Base-by-base conservation (phyloP, 1,284 basidiomycete genomes). In the Pseudozyma tsukubaensis region DNA sequence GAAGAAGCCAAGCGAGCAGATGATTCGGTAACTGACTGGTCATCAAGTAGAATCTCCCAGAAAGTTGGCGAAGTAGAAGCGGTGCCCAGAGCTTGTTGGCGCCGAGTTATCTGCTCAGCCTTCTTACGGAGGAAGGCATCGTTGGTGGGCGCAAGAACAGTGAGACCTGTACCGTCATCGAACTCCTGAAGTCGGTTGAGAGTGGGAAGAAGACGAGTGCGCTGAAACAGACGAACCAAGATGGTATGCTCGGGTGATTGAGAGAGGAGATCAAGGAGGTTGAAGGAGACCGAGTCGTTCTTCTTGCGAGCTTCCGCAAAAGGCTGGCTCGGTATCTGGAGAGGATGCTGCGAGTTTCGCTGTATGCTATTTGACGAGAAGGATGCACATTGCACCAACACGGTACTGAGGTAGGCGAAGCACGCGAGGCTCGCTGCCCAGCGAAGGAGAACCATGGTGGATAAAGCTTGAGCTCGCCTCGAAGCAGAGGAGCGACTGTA, bases 131-230 rank as follows among this genome's bases (percentile, higher is more conserved):
- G 45, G 37, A 83, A 77, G 7, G 82, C 82, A 9, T 77, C 73
- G 85, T 99, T 94, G 16, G 93, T 97, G 0, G 97, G 97, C 0
- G 97, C 97, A 79, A 97, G 97, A 53, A 99, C 85, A 14, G 96
- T 97, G 80, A 89, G 89, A 40, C 88, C 90, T 56, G 92, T 90
- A 10, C 75, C 61, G 19, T 77, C 73, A 36, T 75, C 75, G 24
- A 82, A 72, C 32, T 80, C 73, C 45, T 83, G 78, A 62, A 99
- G 89, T 71, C 88, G 89, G 83, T 96, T 97, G 72, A 99, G 88
- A 10, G 93, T 93, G 0, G 97, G 97, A 50, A 99, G 90, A 62
- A 98, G 90, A 64, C 91, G 91, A 3, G 95, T 89, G 12, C 90
- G 89, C 85, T 97, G 94, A 9, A 99, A 88, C 9, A 98, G 89